A percentile compares a stretch with the other conserved stretches of the same genome.
These are phyloP conservation scores for Strigomonas oncopelti DNA, from an alignment of 208 protist species.

Conservation along the genomic window DNA sequence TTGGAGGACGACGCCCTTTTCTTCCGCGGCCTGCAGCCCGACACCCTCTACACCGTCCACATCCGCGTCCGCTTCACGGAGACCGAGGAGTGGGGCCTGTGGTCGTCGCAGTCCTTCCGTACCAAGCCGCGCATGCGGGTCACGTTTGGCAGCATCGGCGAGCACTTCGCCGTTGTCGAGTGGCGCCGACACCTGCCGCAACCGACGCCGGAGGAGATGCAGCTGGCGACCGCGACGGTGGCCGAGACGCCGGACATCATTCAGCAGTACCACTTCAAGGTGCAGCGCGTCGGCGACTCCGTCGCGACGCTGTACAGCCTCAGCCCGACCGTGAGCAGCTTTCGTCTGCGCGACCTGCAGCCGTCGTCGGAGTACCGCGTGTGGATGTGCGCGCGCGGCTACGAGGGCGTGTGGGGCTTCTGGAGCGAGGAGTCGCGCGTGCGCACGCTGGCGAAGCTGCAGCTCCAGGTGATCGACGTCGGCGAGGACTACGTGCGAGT, in stretches of 20 bases:
- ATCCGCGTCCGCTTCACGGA: constrained; percentile 73
- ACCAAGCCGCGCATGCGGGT: constrained; percentile 77
- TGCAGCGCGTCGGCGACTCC: constrained; percentile 64
- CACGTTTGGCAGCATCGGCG: constrained; percentile 87
- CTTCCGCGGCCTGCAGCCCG: constrained; percentile 84
- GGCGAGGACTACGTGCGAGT: constrained; percentile 90
- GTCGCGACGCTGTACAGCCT: constrained; percentile 68
- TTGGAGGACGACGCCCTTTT: constrained; percentile 71
- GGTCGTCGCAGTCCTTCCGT: constrained; percentile 78
- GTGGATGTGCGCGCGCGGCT: constrained; percentile 82
- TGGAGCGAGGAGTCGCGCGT: constrained; percentile 89
- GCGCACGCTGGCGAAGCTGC: constrained; percentile 85
- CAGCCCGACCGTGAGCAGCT: constrained; percentile 73
- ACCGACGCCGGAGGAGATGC: constrained; percentile 22
- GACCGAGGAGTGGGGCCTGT: constrained; percentile 83
- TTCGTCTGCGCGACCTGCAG: constrained; percentile 71
- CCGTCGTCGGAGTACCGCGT: constrained; percentile 87
- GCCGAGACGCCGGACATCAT: constrained; percentile 75
- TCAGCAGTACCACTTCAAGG: constrained; percentile 83
- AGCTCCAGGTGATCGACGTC: constrained; percentile 69
- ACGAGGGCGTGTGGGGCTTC: constrained; percentile 86
- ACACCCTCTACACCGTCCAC: constrained; percentile 79
- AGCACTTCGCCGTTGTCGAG: constrained; percentile 90
- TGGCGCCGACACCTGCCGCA: constrained; percentile 83
- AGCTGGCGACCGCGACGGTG: constrained; percentile 17